Percentiles rank a stretch among this genome's conserved stretches.
phyloP scores from a whole-genome alignment of 768 basidiomycete genomes.

The Phylloporus sp. region DNA sequence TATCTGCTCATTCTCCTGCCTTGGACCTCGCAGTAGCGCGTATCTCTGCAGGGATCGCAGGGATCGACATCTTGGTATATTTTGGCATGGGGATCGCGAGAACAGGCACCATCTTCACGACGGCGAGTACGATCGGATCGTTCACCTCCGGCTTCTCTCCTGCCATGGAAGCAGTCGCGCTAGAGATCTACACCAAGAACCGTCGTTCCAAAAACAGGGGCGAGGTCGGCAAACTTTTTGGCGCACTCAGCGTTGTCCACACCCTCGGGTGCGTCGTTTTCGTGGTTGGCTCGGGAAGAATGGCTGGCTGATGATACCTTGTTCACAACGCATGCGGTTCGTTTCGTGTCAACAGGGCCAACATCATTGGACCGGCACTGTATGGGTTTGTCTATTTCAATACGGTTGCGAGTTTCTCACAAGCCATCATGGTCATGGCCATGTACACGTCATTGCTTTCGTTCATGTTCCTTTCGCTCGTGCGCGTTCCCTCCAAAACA shows the following conservation, averaged over 20 bases:
- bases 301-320: background rate
- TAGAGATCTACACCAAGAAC: slow-evolving; percentile 59
- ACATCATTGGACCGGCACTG: slow-evolving; percentile 65
- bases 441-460: slow-evolving; percentile 37
- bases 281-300: background rate
- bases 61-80: no score
- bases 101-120: slow-evolving; percentile 46
- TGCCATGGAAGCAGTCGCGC: slow-evolving; percentile 63
- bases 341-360: slow-evolving; percentile 38
- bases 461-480: slow-evolving; percentile 42
- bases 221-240: slow-evolving; percentile 74
- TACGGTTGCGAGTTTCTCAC: slow-evolving; percentile 67
- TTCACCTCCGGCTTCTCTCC: slow-evolving; percentile 62
- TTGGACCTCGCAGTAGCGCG: slow-evolving; percentile 73
- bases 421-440: slow-evolving; percentile 62
- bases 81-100: slow-evolving; percentile 44
- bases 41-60: slow-evolving; percentile 46
- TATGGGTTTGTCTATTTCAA: slow-evolving; percentile 67
- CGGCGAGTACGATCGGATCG: slow-evolving; percentile 45
- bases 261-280: slow-evolving; percentile 49
- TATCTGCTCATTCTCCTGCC: slow-evolving; percentile 34
- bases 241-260: slow-evolving; percentile 70
- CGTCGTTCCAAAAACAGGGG: slow-evolving; percentile 39
- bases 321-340: background rate
- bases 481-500: slow-evolving; percentile 34